Evolutionary conservation across 2,329 filamentous ascomycete species (phyloP).

Genomic region (Monilinia polystroma): DNA sequence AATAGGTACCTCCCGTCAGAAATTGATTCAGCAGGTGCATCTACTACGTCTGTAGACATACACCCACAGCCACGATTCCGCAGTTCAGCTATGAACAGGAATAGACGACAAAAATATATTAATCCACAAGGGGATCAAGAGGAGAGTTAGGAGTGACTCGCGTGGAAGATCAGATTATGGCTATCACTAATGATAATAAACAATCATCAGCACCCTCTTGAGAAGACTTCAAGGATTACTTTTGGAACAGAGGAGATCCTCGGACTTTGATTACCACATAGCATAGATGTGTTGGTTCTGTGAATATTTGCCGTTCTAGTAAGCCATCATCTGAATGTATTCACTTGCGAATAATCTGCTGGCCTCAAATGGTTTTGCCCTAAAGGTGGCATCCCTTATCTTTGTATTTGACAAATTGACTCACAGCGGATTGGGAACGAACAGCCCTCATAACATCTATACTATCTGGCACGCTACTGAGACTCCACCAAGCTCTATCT

Average conservation of each 20-base stretch:
- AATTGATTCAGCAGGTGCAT: conserved; percentile 16
- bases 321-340: not conserved
- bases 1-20: conserved; percentile 28
- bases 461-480: conserved; percentile 30
- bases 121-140: not conserved
- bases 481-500: conserved; percentile 18
- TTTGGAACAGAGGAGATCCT: conserved; percentile 48
- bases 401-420: not conserved
- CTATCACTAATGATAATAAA: conserved; percentile 36
- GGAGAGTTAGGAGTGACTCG: no score
- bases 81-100: not conserved
- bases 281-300: conserved; percentile 42
- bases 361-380: not conserved
- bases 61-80: not conserved
- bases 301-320: conserved; percentile 19
- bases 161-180: conserved; percentile 40
- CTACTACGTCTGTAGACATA: conserved; percentile 16
- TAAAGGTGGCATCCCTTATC: not conserved
- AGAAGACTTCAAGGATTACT: conserved; percentile 33
- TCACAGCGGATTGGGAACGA: conserved; percentile 61
- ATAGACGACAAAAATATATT: not conserved
- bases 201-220: conserved; percentile 30
- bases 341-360: not conserved
- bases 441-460: conserved; percentile 41
- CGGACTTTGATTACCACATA: conserved; percentile 63